A percentile compares a stretch with the other conserved stretches of the same genome.
Conservation (phyloP, 2,329 filamentous ascomycete species). For the Coniella vitis region DNA sequence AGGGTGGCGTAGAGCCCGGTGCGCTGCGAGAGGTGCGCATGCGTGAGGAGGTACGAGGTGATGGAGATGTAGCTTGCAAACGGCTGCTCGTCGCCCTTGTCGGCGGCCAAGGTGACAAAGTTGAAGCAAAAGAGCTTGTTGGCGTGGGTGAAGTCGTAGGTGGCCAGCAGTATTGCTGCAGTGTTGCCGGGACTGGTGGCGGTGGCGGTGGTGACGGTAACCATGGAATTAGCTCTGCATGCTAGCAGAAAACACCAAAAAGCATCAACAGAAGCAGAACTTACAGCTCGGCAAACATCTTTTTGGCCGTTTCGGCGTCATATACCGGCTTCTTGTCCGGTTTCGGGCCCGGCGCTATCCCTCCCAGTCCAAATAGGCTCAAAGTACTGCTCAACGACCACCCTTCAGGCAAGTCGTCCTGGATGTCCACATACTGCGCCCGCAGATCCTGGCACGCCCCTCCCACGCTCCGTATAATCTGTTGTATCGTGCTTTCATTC, state of each 20-base stretch:
- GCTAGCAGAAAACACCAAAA: too few relatives aligned
- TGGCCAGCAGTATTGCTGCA: constrained; percentile 72
- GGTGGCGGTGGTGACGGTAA: too few relatives aligned
- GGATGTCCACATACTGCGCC: constrained; percentile 73
- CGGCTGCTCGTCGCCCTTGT: constrained; percentile 63
- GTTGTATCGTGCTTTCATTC: constrained; percentile 79
- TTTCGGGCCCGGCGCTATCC: constrained; percentile 62
- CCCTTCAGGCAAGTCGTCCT: constrained; percentile 83
- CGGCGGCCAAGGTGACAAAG: constrained; percentile 58
- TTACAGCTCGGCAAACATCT: constrained; percentile 72
- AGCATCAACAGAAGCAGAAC: too few relatives aligned
- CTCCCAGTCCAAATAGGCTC: constrained; percentile 76
- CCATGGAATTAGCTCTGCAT: too few relatives aligned
- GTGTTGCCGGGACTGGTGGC: constrained; percentile 63
- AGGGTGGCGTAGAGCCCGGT: constrained; percentile 78
- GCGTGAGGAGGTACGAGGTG: constrained; percentile 87
- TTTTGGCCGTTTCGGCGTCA: constrained; percentile 73
- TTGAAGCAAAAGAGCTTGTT: constrained; percentile 94
- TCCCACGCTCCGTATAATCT: constrained; percentile 72
- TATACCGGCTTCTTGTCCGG: constrained; percentile 54
- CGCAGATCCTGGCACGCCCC: constrained; percentile 61
- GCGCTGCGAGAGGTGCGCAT: constrained; percentile 77
- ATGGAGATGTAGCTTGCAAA: constrained; percentile 80
- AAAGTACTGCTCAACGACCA: constrained; percentile 81
- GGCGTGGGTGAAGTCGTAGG: constrained; percentile 88